These are phyloP conservation scores for Mycena sp. DNA, from an alignment of 1,284 basidiomycete genomes.

Conservation along the genomic window DNA sequence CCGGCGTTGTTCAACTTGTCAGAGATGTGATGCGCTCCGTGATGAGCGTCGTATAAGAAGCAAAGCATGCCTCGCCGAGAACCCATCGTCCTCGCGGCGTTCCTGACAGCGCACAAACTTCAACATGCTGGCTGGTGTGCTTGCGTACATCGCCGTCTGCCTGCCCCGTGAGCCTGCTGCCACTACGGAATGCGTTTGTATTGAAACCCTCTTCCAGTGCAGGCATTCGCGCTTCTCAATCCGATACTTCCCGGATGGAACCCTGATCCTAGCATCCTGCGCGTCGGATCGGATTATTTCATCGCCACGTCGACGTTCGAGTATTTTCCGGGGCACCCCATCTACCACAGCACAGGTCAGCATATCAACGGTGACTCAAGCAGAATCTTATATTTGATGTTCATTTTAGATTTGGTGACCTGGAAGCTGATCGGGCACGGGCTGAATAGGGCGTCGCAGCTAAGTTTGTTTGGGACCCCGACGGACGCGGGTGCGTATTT, in stretches of 20 bases:
- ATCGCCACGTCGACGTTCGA: conserved; percentile 51
- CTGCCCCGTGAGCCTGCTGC: no score
- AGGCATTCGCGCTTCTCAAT: conserved; percentile 36
- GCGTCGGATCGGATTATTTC: conserved; percentile 49
- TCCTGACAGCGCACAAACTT: no score
- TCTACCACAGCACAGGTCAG: conserved; percentile 47
- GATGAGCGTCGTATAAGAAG: no score
- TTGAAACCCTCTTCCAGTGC: conserved; percentile 1
- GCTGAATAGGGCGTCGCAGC: conserved; percentile 41
- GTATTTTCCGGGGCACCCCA: conserved; percentile 50
- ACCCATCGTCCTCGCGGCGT: no score
- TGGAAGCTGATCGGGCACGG: conserved; percentile 51
- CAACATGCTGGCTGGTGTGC: no score
- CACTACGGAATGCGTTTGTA: no score
- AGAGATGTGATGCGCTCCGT: no score
- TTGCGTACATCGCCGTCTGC: no score
- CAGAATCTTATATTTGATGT: not conserved
- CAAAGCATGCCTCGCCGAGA: no score
- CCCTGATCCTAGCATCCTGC: conserved; percentile 49
- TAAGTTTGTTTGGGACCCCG: conserved; percentile 42
- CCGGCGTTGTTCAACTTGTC: no score
- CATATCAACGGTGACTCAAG: not conserved
- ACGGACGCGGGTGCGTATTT: conserved; percentile 40
- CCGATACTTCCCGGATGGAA: conserved; percentile 52
- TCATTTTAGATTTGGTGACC: conserved; percentile 37